Evolutionary conservation across 495 filamentous ascomycete genomes (phyloP).

Genomic region (Neurospora sp.): DNA sequence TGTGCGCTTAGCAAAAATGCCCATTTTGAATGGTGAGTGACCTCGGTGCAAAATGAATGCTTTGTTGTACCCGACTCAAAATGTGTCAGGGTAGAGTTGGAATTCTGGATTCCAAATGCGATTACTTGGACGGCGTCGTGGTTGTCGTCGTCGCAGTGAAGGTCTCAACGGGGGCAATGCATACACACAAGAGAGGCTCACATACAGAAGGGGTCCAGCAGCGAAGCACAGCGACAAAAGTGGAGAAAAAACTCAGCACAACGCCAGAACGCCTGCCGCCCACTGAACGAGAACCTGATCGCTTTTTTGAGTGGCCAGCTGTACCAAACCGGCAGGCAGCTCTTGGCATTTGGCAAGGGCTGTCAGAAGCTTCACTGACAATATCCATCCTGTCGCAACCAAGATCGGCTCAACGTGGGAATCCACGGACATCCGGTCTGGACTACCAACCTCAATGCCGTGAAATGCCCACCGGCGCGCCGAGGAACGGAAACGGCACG

Average conservation of each 20-base stretch:
- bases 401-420: not conserved
- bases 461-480: not conserved
- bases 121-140: not conserved
- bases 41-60: not conserved
- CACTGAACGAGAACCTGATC: not conserved
- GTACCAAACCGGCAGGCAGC: not conserved
- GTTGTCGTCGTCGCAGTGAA: not conserved
- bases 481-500: not conserved
- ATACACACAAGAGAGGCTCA: not conserved
- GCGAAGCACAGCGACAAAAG: not conserved
- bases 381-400: not conserved
- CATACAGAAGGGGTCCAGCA: not conserved
- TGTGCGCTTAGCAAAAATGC: slow-evolving; percentile 42
- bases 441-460: not conserved
- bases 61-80: not conserved
- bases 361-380: not conserved
- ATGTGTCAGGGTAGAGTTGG: not conserved
- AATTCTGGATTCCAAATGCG: not conserved
- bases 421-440: not conserved
- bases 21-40: slow-evolving; percentile 27
- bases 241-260: not conserved
- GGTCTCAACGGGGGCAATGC: not conserved
- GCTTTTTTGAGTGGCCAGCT: not conserved
- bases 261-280: not conserved
- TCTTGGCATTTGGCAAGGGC: not conserved